phyloP scores from a whole-genome alignment of 352 stramenopile genomes.

The Globisporangium polare region DNA sequence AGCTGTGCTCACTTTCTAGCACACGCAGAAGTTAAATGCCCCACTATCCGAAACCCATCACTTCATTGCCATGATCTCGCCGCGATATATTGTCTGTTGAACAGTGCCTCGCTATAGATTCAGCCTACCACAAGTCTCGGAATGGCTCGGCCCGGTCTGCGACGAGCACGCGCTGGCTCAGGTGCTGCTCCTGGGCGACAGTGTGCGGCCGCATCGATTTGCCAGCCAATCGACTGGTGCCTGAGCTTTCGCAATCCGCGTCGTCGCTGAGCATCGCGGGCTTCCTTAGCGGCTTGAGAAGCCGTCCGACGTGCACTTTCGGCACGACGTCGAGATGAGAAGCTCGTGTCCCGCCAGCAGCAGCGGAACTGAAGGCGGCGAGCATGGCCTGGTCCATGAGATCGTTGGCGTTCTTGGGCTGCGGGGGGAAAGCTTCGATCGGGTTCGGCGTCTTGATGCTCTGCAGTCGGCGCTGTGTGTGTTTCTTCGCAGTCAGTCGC shows the following conservation, averaged over 20 bases:
- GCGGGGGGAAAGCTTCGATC: slow-evolving; percentile 45
- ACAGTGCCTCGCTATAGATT: no score
- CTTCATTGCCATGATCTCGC: background rate
- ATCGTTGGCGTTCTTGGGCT: slow-evolving; percentile 19
- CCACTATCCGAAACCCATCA: background rate
- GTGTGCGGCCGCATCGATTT: background rate
- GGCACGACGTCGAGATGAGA: background rate
- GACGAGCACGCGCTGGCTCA: background rate
- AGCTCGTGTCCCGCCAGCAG: background rate
- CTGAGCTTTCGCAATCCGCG: background rate
- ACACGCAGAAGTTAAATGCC: background rate
- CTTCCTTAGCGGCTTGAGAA: slow-evolving; percentile 1
- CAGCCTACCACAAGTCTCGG: background rate
- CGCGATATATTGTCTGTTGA: no score
- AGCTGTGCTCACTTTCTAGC: background rate
- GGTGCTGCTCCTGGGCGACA: background rate
- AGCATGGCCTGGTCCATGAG: slow-evolving; percentile 1
- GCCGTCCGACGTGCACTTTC: background rate
- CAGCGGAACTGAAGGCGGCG: background rate
- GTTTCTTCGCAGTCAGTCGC: slow-evolving; percentile 35
- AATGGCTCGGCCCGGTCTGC: background rate
- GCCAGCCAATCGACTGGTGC: background rate
- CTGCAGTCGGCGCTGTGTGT: slow-evolving; percentile 42
- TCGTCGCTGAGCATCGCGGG: background rate
- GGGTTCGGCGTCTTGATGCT: slow-evolving; percentile 45